Base-by-base conservation (phyloP, 2,329 filamentous ascomycete genomes). In the Westerdykella ornata region DNA sequence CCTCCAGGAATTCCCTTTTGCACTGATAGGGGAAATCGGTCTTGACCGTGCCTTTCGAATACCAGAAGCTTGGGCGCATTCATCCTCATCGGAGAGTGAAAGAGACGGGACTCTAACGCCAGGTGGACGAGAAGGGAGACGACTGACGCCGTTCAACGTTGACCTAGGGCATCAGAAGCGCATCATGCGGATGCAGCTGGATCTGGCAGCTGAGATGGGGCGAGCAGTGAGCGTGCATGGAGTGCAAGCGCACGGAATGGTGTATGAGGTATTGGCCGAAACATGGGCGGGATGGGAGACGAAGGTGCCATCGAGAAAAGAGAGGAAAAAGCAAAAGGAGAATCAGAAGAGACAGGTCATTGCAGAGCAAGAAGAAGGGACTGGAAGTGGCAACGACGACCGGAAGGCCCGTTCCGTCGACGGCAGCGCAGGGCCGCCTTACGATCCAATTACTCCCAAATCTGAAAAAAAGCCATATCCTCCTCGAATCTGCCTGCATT, bases 401-500 rank as follows among this genome's bases (percentile, higher is more conserved):
- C 42, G 8, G 42, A 54, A 38, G 44, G 14, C 30, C n/a, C 12
- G 14, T 5, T 8, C 9, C n/a, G 41, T 18, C 41, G 30, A 12
- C 42, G 38, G 20, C 16, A 31, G 45, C 18, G 34, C 47, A 6
- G 14, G 42, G 6, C 22, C 37, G 35, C 33, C 48, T 7, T 14
- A 38, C 5, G 28, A 37, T 4, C 53, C n/a, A 7, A n/a, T 15
- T 9, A n/a, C 12, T 9, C 30, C 38, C 2, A 26, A 30, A n/a
- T 39, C 71, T 1, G 22, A 26, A 26, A 26, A 11, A 9, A 80
- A 75, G 45, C 82, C 85, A 0, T 97, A 84, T 53, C 89, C 92
- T 3, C 88, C 89, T 1, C 74, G 89, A 7, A 83, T 97, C 60
- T 98, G 92, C 59, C 78, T 98, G 44, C 92, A 98, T 66, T 96